phyloP scores from a whole-genome alignment of 2,329 filamentous ascomycete species.

The Pseudogymnoascus sp. region DNA sequence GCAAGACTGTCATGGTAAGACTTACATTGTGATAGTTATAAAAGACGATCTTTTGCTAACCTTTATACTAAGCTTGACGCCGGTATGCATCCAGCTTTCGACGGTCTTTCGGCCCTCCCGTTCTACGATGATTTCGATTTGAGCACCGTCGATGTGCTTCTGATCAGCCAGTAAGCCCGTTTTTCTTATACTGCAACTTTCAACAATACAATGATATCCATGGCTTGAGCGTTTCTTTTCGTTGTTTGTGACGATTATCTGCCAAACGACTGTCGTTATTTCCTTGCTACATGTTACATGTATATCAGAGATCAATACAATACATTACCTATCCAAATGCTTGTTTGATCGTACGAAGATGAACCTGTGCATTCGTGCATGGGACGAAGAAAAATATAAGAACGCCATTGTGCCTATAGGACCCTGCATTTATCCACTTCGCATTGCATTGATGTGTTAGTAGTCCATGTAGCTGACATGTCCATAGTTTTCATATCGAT shows the following conservation, averaged over 20 bases:
- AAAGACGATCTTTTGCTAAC: conserved; percentile 13
- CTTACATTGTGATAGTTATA: background rate
- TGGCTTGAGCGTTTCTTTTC: background rate
- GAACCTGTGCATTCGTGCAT: conserved; percentile 18
- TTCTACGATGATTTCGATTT: conserved; percentile 99
- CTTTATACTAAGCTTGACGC: conserved; percentile 67
- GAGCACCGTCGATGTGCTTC: conserved; percentile 90
- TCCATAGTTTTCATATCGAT: conserved; percentile 84
- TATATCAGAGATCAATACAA: conserved; percentile 41
- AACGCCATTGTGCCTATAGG: background rate
- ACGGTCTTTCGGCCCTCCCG: conserved; percentile 84
- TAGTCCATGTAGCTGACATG: conserved; percentile 18
- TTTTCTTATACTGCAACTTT: conserved; percentile 17
- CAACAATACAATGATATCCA: background rate
- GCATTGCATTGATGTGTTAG: background rate
- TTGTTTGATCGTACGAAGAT: conserved; percentile 30
- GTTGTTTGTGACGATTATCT: background rate
- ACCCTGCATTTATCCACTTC: background rate
- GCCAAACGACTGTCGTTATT: background rate
- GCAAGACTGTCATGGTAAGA: conserved; percentile 95
- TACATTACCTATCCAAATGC: conserved; percentile 29
- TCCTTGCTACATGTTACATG: conserved; percentile 22
- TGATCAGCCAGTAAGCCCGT: conserved; percentile 94
- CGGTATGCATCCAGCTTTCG: conserved; percentile 92
- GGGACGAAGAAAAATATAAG: conserved; percentile 1